These are phyloP conservation scores for Nakaseomyces glabratus DNA, from an alignment of 1,139 yeast species.

Conservation along the genomic window DNA sequence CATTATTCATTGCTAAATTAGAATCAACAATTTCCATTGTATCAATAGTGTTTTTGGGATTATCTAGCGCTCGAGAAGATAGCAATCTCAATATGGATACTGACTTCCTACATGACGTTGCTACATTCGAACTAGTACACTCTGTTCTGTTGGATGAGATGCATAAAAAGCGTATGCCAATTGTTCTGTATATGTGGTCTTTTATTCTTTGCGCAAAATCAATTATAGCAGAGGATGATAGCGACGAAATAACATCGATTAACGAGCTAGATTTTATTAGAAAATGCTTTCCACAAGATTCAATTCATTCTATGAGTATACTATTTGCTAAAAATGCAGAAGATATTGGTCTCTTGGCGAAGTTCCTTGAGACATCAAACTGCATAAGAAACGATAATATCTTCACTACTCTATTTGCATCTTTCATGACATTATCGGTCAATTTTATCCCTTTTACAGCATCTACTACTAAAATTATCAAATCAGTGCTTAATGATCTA, in stretches of 20 bases:
- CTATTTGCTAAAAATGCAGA: constrained; percentile 3
- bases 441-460: constrained; percentile 57
- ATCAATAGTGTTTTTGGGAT: constrained; percentile 1
- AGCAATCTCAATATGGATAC: not conserved
- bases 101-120: constrained; percentile 1
- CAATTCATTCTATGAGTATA: not conserved
- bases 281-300: constrained; percentile 8
- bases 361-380: constrained; percentile 1
- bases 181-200: constrained; percentile 53
- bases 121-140: constrained; percentile 2
- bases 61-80: constrained; percentile 1
- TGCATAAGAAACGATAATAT: constrained; percentile 34
- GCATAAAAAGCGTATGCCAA: not conserved
- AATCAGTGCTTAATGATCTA: constrained; percentile 42
- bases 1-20: constrained; percentile 1
- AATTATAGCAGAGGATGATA: constrained; percentile 39
- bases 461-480: constrained; percentile 44
- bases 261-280: constrained; percentile 23
- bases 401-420: constrained; percentile 51
- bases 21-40: constrained; percentile 1
- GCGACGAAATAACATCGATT: constrained; percentile 9
- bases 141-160: constrained; percentile 25
- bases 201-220: constrained; percentile 51
- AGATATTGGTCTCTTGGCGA: not conserved
- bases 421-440: constrained; percentile 49